Base-by-base conservation (phyloP, 2,329 filamentous ascomycete genomes). In the Piedraia hortae region DNA sequence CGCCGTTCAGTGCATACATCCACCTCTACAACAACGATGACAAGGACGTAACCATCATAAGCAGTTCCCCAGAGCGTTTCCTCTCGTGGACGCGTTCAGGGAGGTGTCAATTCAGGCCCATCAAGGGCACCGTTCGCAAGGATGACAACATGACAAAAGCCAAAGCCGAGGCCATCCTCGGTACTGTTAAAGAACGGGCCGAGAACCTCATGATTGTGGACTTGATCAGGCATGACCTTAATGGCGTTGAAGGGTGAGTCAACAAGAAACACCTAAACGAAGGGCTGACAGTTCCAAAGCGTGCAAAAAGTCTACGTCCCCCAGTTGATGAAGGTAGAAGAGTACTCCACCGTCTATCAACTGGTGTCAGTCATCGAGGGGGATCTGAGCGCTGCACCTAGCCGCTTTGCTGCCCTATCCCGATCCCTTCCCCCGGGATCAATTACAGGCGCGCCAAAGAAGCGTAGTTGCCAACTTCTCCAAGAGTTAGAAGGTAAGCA, bases 161-260 rank as follows among this genome's bases (percentile, higher is more conserved):
- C 4, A 59, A 72, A 35, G 80, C 82, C 1, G 63, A 68, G 28
- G 48, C 51, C 13, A 61, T 88, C 17, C 59, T 91, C 8, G 62
- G 69, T 26, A 59, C 74, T 0, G 69, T 73, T 11, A 93, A 93
- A 43, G 85, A 93, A 44, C 67, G 74, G 35, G 82, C 82, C 0
- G 82, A 93, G 50, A 93, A 93, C 38, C 58, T 93, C 12, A 93
- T 93, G 85, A 91, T 93, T 35, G 80, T 90, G 2, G 82, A 93
- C 43, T 55, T 93, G 1, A 85, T 91, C n/a, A 62, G 82, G 0
- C 82, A 93, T 39, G 82, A 93, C 43, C 53, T 93, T 7, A 72
- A 88, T 43, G 64, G 68, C n/a, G 66, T 89, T 5, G 75, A 70
- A 28, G 74, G 73, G 4, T 59, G 70, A 1, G 67, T 65, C 5